Conservation (phyloP, 73 alveolate genomes). For the Urostyla sp. region DNA sequence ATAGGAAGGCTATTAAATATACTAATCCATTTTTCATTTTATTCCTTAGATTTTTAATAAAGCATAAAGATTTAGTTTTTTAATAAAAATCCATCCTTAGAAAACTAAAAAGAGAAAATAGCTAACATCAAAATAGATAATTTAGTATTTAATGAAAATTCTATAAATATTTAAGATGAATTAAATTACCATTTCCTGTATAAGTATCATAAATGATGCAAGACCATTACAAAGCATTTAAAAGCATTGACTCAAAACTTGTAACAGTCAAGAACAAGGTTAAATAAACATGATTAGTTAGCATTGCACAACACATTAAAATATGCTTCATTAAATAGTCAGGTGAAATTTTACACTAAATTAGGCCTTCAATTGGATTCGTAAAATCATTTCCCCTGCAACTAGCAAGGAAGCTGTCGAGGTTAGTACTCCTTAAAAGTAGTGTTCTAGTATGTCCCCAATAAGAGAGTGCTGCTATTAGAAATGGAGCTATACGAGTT, state of each 20-base stretch:
- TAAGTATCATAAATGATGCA: too few species aligned
- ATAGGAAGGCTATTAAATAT: constrained; percentile 38
- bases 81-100: constrained; percentile 1
- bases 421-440: too few species aligned
- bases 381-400: too few species aligned
- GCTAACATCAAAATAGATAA: constrained; percentile 35
- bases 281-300: constrained; percentile 38
- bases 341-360: too few species aligned
- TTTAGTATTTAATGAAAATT: constrained; percentile 4
- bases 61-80: not conserved
- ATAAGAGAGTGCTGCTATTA: too few species aligned
- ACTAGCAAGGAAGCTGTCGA: too few species aligned
- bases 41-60: constrained; percentile 1
- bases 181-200: not conserved
- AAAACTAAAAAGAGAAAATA: constrained; percentile 21
- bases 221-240: constrained; percentile 30
- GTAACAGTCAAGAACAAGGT: constrained; percentile 33
- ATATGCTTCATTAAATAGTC: too few species aligned
- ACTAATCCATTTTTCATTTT: constrained; percentile 23
- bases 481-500: too few species aligned
- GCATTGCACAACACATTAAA: constrained; percentile 13
- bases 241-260: not conserved
- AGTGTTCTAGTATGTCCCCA: too few species aligned
- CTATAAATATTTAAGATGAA: constrained; percentile 6
- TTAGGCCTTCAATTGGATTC: too few species aligned